phyloP scores from a whole-genome alignment of 306 rosid genomes.

The Pterocarpus macrocarpus region DNA sequence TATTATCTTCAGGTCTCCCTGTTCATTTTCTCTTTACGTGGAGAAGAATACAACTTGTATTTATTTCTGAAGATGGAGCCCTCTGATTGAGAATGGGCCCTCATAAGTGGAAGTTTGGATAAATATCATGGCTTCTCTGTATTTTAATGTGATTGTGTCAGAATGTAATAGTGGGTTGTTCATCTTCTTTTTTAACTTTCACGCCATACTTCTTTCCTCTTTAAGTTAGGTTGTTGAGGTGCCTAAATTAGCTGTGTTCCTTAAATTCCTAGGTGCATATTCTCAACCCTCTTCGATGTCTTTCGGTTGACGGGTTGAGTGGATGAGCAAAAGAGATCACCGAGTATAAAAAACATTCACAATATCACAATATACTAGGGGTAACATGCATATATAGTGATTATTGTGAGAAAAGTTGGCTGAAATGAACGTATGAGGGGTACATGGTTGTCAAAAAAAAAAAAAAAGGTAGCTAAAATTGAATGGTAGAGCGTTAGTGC shows the following conservation, averaged over 20 bases:
- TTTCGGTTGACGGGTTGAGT: neutral
- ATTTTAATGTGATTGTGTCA: constrained; percentile 23
- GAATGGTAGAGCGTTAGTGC: neutral
- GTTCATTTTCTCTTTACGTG: constrained; percentile 36
- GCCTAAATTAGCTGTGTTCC: constrained; percentile 33
- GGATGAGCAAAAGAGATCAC: constrained; percentile 21
- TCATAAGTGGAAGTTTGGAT: constrained; percentile 4
- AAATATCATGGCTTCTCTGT: constrained; percentile 20
- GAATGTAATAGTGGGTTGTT: constrained; percentile 13
- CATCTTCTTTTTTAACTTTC: neutral
- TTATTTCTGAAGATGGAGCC: constrained; percentile 39
- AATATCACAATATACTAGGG: neutral
- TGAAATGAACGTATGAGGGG: constrained; percentile 17
- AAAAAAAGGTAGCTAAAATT: constrained; percentile 17
- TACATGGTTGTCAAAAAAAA: constrained; percentile 34
- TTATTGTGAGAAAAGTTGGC: neutral
- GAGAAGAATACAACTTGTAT: constrained; percentile 27
- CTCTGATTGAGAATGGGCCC: constrained; percentile 24
- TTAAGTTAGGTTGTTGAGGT: constrained; percentile 35
- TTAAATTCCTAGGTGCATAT: constrained; percentile 4
- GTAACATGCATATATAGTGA: neutral
- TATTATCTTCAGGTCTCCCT: constrained; percentile 40
- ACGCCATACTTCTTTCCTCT: neutral
- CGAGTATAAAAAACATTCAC: neutral
- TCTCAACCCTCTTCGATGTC: constrained; percentile 1